Evolutionary conservation across 2,329 filamentous ascomycete genomes (phyloP).

Genomic region (Ophiostoma tasmaniense): DNA sequence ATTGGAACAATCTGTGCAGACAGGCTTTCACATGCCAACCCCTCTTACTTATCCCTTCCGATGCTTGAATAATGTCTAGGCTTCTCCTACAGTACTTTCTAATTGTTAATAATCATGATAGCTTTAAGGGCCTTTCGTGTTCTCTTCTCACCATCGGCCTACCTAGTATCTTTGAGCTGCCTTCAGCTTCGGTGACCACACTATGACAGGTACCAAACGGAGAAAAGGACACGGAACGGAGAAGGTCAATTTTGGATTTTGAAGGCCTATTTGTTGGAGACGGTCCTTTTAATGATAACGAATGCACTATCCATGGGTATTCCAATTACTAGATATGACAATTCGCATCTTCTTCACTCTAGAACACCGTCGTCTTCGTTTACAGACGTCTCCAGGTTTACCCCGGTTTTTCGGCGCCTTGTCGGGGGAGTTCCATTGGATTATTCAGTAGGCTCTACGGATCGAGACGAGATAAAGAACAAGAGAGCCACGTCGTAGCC

Average conservation of each 20-base stretch:
- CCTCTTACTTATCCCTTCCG: background rate
- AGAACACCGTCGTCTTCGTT: background rate
- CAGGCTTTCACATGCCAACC: background rate
- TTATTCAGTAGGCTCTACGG: background rate
- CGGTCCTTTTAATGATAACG: background rate
- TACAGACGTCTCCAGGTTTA: constrained; percentile 2
- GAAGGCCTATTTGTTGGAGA: background rate
- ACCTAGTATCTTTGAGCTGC: background rate
- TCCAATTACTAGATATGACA: background rate
- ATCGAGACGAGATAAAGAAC: background rate
- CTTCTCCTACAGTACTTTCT: background rate
- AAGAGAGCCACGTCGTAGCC: background rate
- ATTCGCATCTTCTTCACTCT: background rate
- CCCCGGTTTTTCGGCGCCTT: background rate
- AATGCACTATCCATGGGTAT: background rate
- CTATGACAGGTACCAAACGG: background rate
- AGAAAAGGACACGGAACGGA: background rate
- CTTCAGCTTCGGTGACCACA: background rate
- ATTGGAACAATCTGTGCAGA: background rate
- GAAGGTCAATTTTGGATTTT: background rate
- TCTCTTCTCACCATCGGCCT: background rate
- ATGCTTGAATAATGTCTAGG: background rate
- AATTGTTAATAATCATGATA: background rate
- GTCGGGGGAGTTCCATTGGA: background rate
- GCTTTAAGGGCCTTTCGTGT: background rate